Evolutionary conservation across 2,329 filamentous ascomycete genomes (phyloP).

Genomic region (Trichoderma arundinaceum): DNA sequence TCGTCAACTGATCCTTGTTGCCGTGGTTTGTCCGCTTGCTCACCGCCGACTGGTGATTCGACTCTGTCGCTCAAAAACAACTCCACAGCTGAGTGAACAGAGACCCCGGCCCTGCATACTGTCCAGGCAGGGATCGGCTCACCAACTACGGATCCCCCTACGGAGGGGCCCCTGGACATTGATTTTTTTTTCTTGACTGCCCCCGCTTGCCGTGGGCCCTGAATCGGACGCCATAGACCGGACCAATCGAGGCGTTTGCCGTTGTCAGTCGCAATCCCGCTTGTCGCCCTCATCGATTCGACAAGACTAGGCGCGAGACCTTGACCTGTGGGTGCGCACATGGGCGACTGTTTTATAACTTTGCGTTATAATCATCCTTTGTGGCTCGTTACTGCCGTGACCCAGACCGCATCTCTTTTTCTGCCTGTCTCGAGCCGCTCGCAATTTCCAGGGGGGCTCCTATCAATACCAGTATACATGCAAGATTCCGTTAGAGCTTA

Average conservation of each 20-base stretch:
- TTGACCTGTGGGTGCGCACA: slow-evolving; percentile 10
- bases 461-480: not conserved
- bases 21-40: slow-evolving; percentile 10
- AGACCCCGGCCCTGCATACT: slow-evolving; percentile 15
- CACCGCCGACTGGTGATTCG: slow-evolving; percentile 31
- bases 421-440: not conserved
- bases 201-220: slow-evolving; percentile 30
- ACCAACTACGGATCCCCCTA: slow-evolving; percentile 25
- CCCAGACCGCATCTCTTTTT: slow-evolving; percentile 26
- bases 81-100: slow-evolving; percentile 18
- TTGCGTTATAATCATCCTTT: slow-evolving; percentile 17
- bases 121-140: slow-evolving; percentile 19
- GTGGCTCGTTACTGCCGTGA: slow-evolving; percentile 8
- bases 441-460: slow-evolving; percentile 17
- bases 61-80: not conserved
- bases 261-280: slow-evolving; percentile 31
- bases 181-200: slow-evolving; percentile 17
- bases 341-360: slow-evolving; percentile 22
- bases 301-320: slow-evolving; percentile 21
- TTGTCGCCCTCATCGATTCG: slow-evolving; percentile 28
- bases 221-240: slow-evolving; percentile 25
- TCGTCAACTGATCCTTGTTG: slow-evolving; percentile 22
- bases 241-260: slow-evolving; percentile 24
- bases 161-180: slow-evolving; percentile 13
- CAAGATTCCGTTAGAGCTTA: not conserved